Evolutionary conservation across 768 basidiomycete species (phyloP).

Genomic region (Rhodotorula kratochvilovae): DNA sequence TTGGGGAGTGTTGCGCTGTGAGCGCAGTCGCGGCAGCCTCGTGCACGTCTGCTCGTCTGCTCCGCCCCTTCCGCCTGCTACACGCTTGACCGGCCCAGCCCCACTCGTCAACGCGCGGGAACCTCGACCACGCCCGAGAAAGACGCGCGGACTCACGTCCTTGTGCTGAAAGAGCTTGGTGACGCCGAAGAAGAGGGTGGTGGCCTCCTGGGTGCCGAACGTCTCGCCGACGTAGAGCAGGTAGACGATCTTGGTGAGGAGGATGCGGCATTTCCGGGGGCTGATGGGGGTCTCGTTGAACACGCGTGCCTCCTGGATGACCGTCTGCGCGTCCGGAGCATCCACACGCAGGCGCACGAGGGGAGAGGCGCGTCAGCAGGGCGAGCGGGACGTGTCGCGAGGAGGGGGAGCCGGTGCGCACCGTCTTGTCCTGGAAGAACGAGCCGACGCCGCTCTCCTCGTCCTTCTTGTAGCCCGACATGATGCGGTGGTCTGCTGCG

Average conservation of each 20-base stretch:
- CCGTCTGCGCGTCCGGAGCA: slow-evolving; percentile 53
- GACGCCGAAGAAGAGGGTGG: slow-evolving; percentile 95
- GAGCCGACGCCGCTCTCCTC: slow-evolving; percentile 85
- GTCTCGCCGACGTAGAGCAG: slow-evolving; percentile 93
- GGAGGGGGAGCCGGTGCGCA: background rate
- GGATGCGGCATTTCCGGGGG: slow-evolving; percentile 90
- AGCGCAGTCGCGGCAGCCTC: no score
- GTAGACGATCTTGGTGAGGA: slow-evolving; percentile 94
- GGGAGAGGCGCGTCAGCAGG: background rate
- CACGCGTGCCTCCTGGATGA: slow-evolving; percentile 94
- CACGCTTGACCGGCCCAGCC: no score
- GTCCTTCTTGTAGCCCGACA: slow-evolving; percentile 88
- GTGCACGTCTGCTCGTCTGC: background rate
- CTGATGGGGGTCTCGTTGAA: slow-evolving; percentile 99
- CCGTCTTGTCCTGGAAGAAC: slow-evolving; percentile 56
- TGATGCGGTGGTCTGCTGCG: background rate
- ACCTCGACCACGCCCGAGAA: fast-evolving
- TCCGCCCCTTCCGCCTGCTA: background rate
- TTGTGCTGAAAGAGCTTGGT: slow-evolving; percentile 99
- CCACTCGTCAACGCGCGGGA: no score
- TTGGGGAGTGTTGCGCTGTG: background rate
- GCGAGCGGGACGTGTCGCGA: slow-evolving; percentile 10
- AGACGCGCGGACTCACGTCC: slow-evolving; percentile 63
- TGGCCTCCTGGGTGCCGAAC: slow-evolving; percentile 91
- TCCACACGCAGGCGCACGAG: no score